A percentile compares a stretch with the other conserved stretches of the same genome.
Conservation (phyloP, 768 basidiomycete species). For the Suillus hirtellus region DNA sequence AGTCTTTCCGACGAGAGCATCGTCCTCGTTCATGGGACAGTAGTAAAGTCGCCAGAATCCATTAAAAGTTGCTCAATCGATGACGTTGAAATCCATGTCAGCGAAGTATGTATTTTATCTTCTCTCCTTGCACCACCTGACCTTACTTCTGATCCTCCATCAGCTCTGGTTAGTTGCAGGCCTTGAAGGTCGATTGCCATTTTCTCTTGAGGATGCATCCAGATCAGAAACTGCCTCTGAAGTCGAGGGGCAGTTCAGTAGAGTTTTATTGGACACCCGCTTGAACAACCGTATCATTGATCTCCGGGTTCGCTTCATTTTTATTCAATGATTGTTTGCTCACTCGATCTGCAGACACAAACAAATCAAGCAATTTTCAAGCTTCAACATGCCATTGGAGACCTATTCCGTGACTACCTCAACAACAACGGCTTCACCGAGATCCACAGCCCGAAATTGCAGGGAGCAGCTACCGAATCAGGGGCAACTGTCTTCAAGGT, state of each 20-base stretch:
- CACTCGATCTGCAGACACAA: constrained; percentile 60
- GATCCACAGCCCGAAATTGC: constrained; percentile 97
- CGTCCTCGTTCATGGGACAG: constrained; percentile 83
- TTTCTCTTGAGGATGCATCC: constrained; percentile 90
- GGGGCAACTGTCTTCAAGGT: constrained; percentile 99
- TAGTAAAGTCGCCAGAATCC: constrained; percentile 75
- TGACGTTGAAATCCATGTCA: constrained; percentile 85
- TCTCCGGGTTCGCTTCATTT: constrained; percentile 64
- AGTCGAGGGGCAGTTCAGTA: constrained; percentile 63
- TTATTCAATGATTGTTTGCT: neutral
- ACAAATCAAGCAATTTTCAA: constrained; percentile 97
- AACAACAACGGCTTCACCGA: constrained; percentile 78
- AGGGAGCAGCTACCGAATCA: constrained; percentile 95
- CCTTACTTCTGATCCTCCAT: neutral
- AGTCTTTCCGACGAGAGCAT: constrained; percentile 83
- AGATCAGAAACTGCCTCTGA: constrained; percentile 77
- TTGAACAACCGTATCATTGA: constrained; percentile 94
- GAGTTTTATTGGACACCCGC: constrained; percentile 89
- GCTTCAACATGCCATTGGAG: constrained; percentile 85
- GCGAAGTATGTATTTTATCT: constrained; percentile 53
- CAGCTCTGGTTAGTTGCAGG: constrained; percentile 84
- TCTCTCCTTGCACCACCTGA: neutral
- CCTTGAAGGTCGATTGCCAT: constrained; percentile 79
- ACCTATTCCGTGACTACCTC: constrained; percentile 84
- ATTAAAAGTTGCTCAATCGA: constrained; percentile 90